Base-by-base conservation (phyloP, 768 basidiomycete genomes). In the Leccinellum luteum region DNA sequence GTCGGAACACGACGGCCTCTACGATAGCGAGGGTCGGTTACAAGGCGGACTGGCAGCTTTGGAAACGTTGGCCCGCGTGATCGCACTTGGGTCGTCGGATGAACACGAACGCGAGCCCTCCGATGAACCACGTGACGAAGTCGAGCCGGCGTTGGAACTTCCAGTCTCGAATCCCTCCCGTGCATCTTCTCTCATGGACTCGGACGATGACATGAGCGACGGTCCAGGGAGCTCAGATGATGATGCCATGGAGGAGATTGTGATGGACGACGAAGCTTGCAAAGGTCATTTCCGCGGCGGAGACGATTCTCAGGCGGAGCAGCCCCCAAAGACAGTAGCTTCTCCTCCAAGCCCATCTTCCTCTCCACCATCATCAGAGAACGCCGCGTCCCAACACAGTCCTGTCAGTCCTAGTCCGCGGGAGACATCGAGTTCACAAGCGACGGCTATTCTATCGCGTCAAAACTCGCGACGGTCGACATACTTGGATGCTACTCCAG, bases 11-110 rank as follows among this genome's bases (percentile, higher is more conserved):
- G 81, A 84, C 48, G 79, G 83, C 23, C 76, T 86, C n/a, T 94
- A 93, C 71, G 92, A 92, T 66, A 75, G 78, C 1, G 85, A 92
- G 52, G 96, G 96, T 19, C 84, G 91, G 27, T 74, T 99, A 44
- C 85, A 87, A 63, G 94, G 94, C n/a, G 95, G 96, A 6, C 74
- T 97, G 12, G 76, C 85, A 2, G 87, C 89, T 13, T 76, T 97
- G 53, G 94, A 97, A 68, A 87, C 91, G 54, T 77, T 99, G 7
- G 92, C 94, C 0, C 85, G 86, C 27, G 91, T 95, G 3, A 89
- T 97, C 15, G 81, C 86, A 0, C 76, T 86, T 48, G 84, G 82
- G 50, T 79, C 78, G 23, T 81, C 81, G 13, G 80, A 81, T 17
- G 81, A 81, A 4, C 75, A 73, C 15, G 80, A 84, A 54, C 76